Conservation (phyloP, 768 basidiomycete genomes). For the Podaxis rugospora region DNA sequence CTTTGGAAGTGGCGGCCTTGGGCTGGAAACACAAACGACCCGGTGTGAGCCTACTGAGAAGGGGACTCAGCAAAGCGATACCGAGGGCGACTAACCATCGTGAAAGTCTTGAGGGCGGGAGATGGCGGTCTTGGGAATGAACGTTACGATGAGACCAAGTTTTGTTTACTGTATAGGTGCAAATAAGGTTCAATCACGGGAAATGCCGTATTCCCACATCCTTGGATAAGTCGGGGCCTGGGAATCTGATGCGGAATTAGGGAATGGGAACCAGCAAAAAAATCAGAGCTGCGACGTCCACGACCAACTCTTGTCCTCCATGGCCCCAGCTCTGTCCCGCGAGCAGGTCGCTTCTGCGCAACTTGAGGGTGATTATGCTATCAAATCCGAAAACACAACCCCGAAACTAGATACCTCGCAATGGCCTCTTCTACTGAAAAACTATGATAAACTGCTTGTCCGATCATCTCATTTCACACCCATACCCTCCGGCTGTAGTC, state of each 20-base stretch:
- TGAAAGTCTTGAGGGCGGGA: slow-evolving; percentile 25
- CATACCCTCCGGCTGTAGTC: slow-evolving; percentile 90
- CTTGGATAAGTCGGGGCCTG: slow-evolving; percentile 7
- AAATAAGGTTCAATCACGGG: slow-evolving; percentile 30
- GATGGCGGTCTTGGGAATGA: slow-evolving; percentile 12
- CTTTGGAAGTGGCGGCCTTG: slow-evolving; percentile 53
- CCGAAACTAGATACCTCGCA: slow-evolving; percentile 91
- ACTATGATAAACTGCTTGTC: slow-evolving; percentile 95
- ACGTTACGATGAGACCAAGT: slow-evolving; percentile 21
- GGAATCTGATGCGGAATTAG: not conserved
- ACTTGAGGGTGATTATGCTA: slow-evolving; percentile 69
- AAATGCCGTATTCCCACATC: slow-evolving; percentile 5
- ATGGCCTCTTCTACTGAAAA: slow-evolving; percentile 98
- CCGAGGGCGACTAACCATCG: slow-evolving; percentile 67
- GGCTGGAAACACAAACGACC: slow-evolving; percentile 37
- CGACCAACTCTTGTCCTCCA: slow-evolving; percentile 13
- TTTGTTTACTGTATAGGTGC: slow-evolving; percentile 52
- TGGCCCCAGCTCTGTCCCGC: slow-evolving; percentile 53
- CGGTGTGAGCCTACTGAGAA: slow-evolving; percentile 87
- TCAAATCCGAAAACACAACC: slow-evolving; percentile 71
- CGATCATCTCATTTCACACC: slow-evolving; percentile 98
- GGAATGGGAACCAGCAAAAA: not conserved
- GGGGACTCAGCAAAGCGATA: slow-evolving; percentile 84
- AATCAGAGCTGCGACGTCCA: not conserved
- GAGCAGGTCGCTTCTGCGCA: slow-evolving; percentile 74